These are phyloP conservation scores for Penicillium parvum DNA, from an alignment of 495 filamentous ascomycete genomes.

Conservation along the genomic window DNA sequence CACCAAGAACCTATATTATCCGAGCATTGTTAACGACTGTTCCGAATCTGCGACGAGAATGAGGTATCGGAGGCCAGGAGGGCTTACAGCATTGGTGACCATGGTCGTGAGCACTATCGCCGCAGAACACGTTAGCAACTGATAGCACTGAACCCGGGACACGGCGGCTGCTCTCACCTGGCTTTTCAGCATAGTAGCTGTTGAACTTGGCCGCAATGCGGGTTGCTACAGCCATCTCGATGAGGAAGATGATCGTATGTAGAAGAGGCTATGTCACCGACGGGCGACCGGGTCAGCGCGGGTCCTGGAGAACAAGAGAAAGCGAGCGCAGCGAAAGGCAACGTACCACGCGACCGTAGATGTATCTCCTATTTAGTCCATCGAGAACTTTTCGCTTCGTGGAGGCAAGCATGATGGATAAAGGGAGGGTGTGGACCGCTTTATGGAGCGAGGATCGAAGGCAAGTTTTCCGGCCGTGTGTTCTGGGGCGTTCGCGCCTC, in stretches of 20 bases:
- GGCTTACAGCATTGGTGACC: constrained; percentile 88
- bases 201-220: constrained; percentile 85
- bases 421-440: constrained; percentile 5
- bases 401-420: constrained; percentile 39
- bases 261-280: constrained; percentile 65
- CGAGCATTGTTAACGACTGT: constrained; percentile 10
- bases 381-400: constrained; percentile 58
- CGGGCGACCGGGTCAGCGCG: constrained; percentile 10
- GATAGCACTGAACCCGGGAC: not conserved
- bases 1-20: constrained; percentile 64
- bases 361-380: constrained; percentile 70
- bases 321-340: not conserved
- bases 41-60: not conserved
- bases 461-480: constrained; percentile 24
- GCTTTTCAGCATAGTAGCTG: constrained; percentile 81
- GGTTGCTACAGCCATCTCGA: constrained; percentile 82
- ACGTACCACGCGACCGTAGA: constrained; percentile 75
- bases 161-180: constrained; percentile 50
- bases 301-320: not conserved
- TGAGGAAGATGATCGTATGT: constrained; percentile 76
- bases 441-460: constrained; percentile 14
- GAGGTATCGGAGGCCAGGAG: not conserved
- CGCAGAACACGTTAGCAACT: constrained; percentile 22
- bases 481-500: constrained; percentile 21
- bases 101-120: constrained; percentile 86